Evolutionary conservation across 495 filamentous ascomycete species (phyloP).

Genomic region (Neurospora pannonica): DNA sequence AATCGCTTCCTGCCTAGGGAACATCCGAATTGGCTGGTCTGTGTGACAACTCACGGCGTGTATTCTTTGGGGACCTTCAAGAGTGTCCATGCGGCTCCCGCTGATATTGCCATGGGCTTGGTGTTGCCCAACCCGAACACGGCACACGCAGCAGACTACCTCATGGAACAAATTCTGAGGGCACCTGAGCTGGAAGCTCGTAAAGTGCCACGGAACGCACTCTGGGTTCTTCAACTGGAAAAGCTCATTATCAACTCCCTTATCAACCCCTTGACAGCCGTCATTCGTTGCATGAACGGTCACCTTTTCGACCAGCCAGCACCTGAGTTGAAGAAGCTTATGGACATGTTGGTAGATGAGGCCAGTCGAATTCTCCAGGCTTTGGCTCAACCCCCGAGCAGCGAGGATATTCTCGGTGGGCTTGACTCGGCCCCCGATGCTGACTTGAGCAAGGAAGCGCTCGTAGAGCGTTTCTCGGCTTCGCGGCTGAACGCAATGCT

Average conservation of each 20-base stretch:
- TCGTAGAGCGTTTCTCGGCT: slow-evolving; percentile 25
- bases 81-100: slow-evolving; percentile 56
- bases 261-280: slow-evolving; percentile 71
- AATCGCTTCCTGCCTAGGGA: slow-evolving; percentile 23
- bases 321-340: slow-evolving; percentile 42
- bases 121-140: slow-evolving; percentile 10
- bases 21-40: slow-evolving; percentile 55
- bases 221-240: slow-evolving; percentile 41
- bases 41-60: slow-evolving; percentile 68
- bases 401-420: slow-evolving; percentile 12
- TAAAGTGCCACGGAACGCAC: slow-evolving; percentile 34
- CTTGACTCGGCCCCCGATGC: neutral
- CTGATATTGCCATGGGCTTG: slow-evolving; percentile 29
- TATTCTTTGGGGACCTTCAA: slow-evolving; percentile 47
- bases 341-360: slow-evolving; percentile 53
- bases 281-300: slow-evolving; percentile 67
- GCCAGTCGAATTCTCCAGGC: slow-evolving; percentile 47
- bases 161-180: slow-evolving; percentile 13
- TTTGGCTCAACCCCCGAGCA: slow-evolving; percentile 20
- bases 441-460: slow-evolving; percentile 45
- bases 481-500: slow-evolving; percentile 14
- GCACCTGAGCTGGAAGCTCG: slow-evolving; percentile 34
- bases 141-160: slow-evolving; percentile 2
- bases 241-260: slow-evolving; percentile 70
- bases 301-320: slow-evolving; percentile 52